Conservation (phyloP, 805 yeast genomes). For the Nakazawaea ishiwadae region DNA sequence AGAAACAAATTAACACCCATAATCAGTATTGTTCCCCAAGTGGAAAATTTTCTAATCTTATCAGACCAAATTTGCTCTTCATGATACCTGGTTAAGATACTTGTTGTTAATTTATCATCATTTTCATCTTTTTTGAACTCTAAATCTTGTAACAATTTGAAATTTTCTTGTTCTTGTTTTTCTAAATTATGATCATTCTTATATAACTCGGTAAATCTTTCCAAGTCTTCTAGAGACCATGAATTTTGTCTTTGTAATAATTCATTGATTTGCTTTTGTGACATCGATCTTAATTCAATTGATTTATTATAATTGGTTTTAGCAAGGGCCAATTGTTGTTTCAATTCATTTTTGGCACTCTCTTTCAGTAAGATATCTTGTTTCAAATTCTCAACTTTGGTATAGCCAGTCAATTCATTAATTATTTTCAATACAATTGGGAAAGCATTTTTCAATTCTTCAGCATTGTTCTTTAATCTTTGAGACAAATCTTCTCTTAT, state of each 20-base stretch:
- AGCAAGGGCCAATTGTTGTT: conserved; percentile 40
- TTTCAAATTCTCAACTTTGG: conserved; percentile 70
- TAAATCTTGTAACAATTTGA: conserved; percentile 39
- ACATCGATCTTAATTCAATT: conserved; percentile 53
- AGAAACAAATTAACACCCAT: conserved; percentile 83
- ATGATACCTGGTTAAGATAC: conserved; percentile 83
- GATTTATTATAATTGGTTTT: conserved; percentile 57
- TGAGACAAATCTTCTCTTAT: conserved; percentile 30
- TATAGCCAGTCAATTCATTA: conserved; percentile 91
- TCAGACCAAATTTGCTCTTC: conserved; percentile 99
- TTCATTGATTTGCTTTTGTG: conserved; percentile 86
- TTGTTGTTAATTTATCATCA: conserved; percentile 64
- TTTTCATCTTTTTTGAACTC: conserved; percentile 66
- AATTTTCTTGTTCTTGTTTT: conserved; percentile 48
- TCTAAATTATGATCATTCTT: conserved; percentile 76
- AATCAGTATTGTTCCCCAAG: conserved; percentile 92
- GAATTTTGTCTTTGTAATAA: conserved; percentile 75
- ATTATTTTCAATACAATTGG: conserved; percentile 61
- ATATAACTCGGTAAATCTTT: conserved; percentile 77
- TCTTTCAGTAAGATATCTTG: conserved; percentile 56
- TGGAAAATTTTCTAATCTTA: conserved; percentile 86
- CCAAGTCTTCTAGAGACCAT: conserved; percentile 80
- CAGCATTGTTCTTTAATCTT: conserved; percentile 43
- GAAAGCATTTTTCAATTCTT: conserved; percentile 52
- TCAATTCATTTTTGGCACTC: conserved; percentile 38